Evolutionary conservation across 139 green algal species (phyloP), one percentile per base, ranked within the genome.

Genomic region (Asterochloris erici): DNA sequence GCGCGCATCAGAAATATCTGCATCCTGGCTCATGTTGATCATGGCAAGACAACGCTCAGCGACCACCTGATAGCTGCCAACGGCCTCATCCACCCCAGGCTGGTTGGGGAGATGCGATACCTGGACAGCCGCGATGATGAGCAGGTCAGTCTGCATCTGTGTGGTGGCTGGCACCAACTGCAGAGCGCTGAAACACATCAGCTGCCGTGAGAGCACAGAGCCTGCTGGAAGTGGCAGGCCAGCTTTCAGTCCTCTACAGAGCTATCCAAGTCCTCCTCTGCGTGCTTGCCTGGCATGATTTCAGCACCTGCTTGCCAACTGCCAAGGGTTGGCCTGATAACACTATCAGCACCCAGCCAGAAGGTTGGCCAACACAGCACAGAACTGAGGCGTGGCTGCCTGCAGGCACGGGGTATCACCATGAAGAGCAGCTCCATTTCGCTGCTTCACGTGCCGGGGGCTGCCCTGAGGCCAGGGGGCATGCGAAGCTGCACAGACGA

Each of bases 1-100:
- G 92, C 92, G 14, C 88, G 92, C 14, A 91, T 99, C 19, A 87
- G 97, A 26, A 99, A 99, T 81, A 92, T 99, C 68, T 99, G 97
- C 88, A 95, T 99, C 82, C 88, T 99, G 76, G 97, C 97, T 16
- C 97, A 99, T 79, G 97, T 99, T 12, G 97, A 99, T 86, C 97
- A 99, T 89, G 97, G 97, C 77, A 99, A 99, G 88, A 99, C 97
- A 0, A 99, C 95, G 14, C 86, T 99, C 68, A 93, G 90, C 0
- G 97, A 99, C 84, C 90, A 96, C 86, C 89, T 99, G 19, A 98
- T 99, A 29, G 96, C 94, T 9, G 93, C 91, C 38, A 99, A 99
- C 83, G 96, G 96, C n/a, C 90, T 99, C 71, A 98, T 99, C 77
- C 96, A 98, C 83, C 95, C 95, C 19, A 93, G 92, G 63, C 86